Base-by-base conservation (phyloP, 176 grass and related monocot species). In the Cocos nucifera region DNA sequence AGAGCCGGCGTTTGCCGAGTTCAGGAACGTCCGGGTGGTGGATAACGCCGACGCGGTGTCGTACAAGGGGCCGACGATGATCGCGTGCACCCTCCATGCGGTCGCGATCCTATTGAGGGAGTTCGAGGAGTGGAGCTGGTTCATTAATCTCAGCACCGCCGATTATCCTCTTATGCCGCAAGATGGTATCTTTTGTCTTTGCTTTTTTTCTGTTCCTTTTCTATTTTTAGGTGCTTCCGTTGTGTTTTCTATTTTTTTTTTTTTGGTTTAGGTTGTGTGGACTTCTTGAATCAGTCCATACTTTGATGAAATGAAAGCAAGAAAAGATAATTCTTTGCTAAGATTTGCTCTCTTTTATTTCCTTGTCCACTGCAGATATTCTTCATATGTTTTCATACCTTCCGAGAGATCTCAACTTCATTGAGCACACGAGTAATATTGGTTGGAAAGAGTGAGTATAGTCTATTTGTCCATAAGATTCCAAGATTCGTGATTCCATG, bases 141-240 rank as follows among this genome's bases (percentile, higher is more conserved):
- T 97, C 74, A 85, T 97, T 66, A 97, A 97, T 67, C 93, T 97
- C 73, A 78, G 93, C 65, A 84, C 87, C 55, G 77, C 84, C 15
- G 93, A 97, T 82, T 97, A 97, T 75, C 93, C 93, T 52, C 81
- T 98, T 52, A 82, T 98, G 78, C 67, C 93, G 17, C 93, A 98
- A 51, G 93, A 98, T 62, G 93, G 93, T 98, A 63, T 63, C 3
- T 48, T 24, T 55, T 20, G 18, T 49, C 22, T 20, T 15, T 28
- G 3, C 15, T 17, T 32, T 29, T 71, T 59, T 59, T 15, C 1
- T 67, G 17, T 24, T 17, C 18, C 15, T 19, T 22, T 44, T 9
- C 35, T 44, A 14, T 12, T 44, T 44, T 44, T 44, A 44, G 35
- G 10, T 44, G 35, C 35, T 44, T 44, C 35, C 10, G 9, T 44